Evolutionary conservation across 805 yeast genomes (phyloP), one percentile per base, ranked within the genome.

Genomic region (Zygosaccharomyces kombuchaensis): DNA sequence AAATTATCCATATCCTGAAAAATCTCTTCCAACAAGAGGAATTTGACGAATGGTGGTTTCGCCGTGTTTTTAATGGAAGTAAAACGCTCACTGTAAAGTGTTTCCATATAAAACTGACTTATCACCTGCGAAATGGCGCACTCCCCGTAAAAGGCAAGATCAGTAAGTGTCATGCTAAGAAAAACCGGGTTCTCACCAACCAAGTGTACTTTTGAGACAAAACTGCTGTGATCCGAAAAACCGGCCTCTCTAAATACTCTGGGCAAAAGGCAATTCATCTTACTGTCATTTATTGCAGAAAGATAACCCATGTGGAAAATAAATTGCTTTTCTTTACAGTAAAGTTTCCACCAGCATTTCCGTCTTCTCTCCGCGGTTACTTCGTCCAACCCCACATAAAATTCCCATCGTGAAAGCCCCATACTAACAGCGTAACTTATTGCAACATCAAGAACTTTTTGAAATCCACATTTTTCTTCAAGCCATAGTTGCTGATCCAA

Each of bases 321-420:
- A 9, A 38, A 44, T 6, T 36, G 31, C 35, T 59, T 60, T 44
- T 62, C 67, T 41, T 53, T 52, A 30, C 44, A 39, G 41, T 56
- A 65, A 23, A 61, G 45, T 30, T 54, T 52, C 69, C 69, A 65
- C 64, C 64, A 62, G 5, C 55, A 26, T 9, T 22, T 38, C 44
- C 69, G 51, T 37, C 63, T 54, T 29, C 55, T 50, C 40, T 62
- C 68, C 7, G 68, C 66, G 2, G 47, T 39, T 6, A 41, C 48
- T 45, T 63, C 67, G 39, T 58, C 60, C 42, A 63, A 39, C 5
- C 67, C 67, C n/a, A 62, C 60, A 43, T 62, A 62, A 40, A 44
- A 61, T 38, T 65, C 69, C 69, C 69, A 65, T 13, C 66, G 54
- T 8, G 56, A 50, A 3, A 63, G 45, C 4, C 69, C 69, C 41